phyloP scores from a whole-genome alignment of 352 stramenopile species.

The Phytopythium oedochilum region DNA sequence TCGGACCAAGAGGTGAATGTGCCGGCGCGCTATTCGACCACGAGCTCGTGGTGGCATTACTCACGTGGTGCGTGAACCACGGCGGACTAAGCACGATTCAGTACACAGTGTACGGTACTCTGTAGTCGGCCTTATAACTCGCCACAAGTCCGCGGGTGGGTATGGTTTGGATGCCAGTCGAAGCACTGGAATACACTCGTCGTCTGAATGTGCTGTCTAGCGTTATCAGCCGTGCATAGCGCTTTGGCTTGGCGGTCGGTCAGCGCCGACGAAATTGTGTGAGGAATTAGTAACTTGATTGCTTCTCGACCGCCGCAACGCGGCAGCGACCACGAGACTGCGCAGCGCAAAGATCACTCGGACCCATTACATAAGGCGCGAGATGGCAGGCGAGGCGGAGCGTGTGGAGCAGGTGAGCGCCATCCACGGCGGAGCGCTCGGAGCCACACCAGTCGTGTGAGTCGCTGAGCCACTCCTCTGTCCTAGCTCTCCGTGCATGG shows the following conservation, averaged over 20 bases:
- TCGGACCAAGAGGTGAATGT: too few relatives aligned
- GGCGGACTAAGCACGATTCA: background rate
- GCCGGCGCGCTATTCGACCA: conserved; percentile 6
- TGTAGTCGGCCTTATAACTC: background rate
- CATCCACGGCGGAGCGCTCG: background rate
- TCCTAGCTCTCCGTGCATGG: too few relatives aligned
- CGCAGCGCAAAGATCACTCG: background rate
- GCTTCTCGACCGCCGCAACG: background rate
- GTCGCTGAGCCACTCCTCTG: background rate
- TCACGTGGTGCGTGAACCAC: conserved; percentile 2
- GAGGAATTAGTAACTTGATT: background rate
- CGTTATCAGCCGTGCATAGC: background rate
- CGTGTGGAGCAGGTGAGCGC: background rate
- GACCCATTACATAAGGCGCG: background rate
- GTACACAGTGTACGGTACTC: too few relatives aligned
- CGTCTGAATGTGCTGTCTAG: too few relatives aligned
- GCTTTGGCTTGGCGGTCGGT: background rate
- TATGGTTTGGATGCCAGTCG: background rate
- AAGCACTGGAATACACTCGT: background rate
- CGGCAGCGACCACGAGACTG: background rate
- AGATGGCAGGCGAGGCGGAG: background rate
- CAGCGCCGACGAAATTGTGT: conserved; percentile 6
- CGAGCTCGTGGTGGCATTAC: conserved; percentile 17
- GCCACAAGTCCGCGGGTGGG: background rate
- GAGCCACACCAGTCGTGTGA: background rate